phyloP scores from a whole-genome alignment of 2,329 filamentous ascomycete species.

The Mariannaea sp. region DNA sequence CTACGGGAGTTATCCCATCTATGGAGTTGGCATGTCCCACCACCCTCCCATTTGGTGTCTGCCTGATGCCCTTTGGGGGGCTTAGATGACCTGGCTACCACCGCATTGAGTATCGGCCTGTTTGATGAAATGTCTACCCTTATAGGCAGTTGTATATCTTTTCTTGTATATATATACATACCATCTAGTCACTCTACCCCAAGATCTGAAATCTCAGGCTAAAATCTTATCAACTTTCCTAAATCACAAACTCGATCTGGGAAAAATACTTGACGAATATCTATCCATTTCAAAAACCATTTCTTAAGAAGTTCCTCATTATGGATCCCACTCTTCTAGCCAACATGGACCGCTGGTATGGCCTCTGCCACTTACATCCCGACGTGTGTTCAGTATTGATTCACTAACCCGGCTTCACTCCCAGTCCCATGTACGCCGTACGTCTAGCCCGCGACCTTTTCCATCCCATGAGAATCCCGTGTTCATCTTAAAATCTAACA shows the following conservation, averaged over 20 bases:
- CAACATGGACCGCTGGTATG: slow-evolving; percentile 46
- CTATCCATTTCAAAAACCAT: neutral
- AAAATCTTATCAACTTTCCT: neutral
- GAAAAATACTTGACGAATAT: neutral
- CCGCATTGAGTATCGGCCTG: neutral
- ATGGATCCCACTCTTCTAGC: slow-evolving; percentile 42
- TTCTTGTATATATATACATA: neutral
- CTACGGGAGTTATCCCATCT: slow-evolving; percentile 28
- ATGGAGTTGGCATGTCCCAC: too few species aligned
- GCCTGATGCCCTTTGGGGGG: neutral
- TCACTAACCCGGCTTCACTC: slow-evolving; percentile 7
- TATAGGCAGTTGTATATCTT: neutral
- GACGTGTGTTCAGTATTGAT: too few species aligned
- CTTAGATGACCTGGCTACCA: neutral
- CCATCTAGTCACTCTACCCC: neutral
- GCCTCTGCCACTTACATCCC: too few species aligned
- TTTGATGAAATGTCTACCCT: neutral
- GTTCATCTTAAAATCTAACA: neutral
- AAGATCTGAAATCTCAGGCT: neutral
- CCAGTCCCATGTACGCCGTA: slow-evolving; percentile 53
- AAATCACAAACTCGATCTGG: neutral
- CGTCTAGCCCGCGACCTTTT: slow-evolving; percentile 28
- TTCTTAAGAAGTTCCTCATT: neutral
- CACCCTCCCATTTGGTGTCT: slow-evolving; percentile 3
- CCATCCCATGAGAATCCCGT: neutral